Base-by-base conservation (phyloP, 148 eudicot species). In the Fallopia convolvulus region DNA sequence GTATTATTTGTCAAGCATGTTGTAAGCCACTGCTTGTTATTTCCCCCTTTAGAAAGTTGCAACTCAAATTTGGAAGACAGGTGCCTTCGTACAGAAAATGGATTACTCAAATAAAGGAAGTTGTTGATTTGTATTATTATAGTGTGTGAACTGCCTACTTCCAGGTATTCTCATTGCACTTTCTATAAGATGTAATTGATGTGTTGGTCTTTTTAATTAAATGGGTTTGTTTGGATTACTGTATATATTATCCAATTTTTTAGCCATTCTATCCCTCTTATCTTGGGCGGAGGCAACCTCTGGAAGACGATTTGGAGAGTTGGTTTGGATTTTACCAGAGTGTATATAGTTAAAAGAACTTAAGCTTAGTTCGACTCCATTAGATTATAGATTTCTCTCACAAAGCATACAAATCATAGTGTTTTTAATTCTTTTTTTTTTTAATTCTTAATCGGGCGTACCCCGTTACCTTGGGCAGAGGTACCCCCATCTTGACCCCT, bases 141-240 rank as follows among this genome's bases (percentile, higher is more conserved):
- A 61, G 40, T 90, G 80, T 89, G 93, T n/a, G 91, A 88, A 83
- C 61, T 88, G 86, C 93, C 93, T 30, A 88, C 93, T n/a, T 66
- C 70, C 17, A 81, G 88, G 93, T 90, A 76, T 75, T 32, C 33
- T 50, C n/a, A 48, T n/a, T 2, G 36, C 70, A 8, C 61, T 11
- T 63, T 14, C 72, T 23, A 12, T n/a, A 33, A 15, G 14, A 20
- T n/a, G 17, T 26, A 17, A 2, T 23, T 76, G 46, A 39, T 52
- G 58, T 7, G 39, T 71, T 1, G 8, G 44, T 66, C 13, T 39
- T 40, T 36, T 48, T 73, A 10, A 39, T 39, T 3, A 66, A 68
- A 44, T 20, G 33, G 61, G 7, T 44, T 63, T 20, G 20, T 68
- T 52, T 30, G 48, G 61, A 60, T 41, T 55, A 5, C n/a, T 74